Percentiles rank a stretch among this genome's conserved stretches.
These are phyloP conservation scores for Boletus sensibilis DNA, from an alignment of 768 basidiomycete species.

Conservation along the genomic window DNA sequence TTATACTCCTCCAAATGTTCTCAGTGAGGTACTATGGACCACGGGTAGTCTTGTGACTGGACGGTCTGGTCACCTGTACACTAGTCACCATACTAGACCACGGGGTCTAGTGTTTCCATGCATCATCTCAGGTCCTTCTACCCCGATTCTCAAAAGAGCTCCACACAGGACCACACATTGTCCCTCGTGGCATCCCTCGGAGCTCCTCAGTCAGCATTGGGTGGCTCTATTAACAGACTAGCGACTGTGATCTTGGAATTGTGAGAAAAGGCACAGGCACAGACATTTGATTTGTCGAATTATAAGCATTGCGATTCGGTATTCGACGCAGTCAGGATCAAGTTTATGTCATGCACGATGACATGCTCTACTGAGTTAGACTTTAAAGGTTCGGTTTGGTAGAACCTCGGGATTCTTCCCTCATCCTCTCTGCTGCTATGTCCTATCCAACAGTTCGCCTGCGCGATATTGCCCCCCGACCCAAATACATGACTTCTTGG, in stretches of 20 bases:
- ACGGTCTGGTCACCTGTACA: too few relatives aligned
- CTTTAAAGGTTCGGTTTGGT: conserved; percentile 9
- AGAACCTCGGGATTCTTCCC: not conserved
- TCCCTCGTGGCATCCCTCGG: not conserved
- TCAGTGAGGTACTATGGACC: not conserved
- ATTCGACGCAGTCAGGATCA: not conserved
- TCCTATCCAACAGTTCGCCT: conserved; percentile 35
- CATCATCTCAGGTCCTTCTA: not conserved
- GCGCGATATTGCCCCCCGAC: conserved; percentile 41
- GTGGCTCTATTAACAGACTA: not conserved
- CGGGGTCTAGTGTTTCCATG: too few relatives aligned
- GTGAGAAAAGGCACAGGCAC: not conserved
- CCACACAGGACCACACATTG: not conserved
- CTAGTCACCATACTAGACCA: too few relatives aligned
- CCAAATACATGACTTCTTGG: conserved; percentile 45
- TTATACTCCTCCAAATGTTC: not conserved
- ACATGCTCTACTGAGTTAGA: not conserved
- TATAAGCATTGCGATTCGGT: not conserved
- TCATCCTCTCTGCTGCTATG: conserved; percentile 14
- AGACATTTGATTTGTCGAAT: not conserved
- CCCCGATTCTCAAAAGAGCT: not conserved
- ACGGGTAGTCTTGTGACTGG: too few relatives aligned
- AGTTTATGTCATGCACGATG: not conserved
- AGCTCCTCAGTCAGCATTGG: too few relatives aligned
- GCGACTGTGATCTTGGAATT: not conserved